phyloP scores from a whole-genome alignment of 169 alveolate species.

The Plasmodium relictum region DNA sequence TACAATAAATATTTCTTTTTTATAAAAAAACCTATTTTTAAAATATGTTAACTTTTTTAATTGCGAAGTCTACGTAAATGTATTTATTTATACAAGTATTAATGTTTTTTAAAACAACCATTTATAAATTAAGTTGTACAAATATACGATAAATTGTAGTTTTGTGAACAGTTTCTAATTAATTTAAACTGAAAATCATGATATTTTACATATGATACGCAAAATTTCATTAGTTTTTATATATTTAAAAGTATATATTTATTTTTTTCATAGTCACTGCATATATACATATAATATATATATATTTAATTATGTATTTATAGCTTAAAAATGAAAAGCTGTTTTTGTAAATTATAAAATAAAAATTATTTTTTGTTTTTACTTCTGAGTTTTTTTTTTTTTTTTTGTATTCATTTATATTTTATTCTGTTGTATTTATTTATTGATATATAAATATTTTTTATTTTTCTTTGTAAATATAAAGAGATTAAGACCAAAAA shows the following conservation, averaged over 20 bases:
- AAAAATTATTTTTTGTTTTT: not conserved
- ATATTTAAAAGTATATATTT: not conserved
- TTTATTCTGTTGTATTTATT: conserved; percentile 28
- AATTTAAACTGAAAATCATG: not conserved
- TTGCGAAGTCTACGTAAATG: not conserved
- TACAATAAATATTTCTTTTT: not conserved
- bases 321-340: not conserved
- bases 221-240: not conserved
- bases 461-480: conserved; percentile 1
- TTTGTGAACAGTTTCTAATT: not conserved
- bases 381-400: conserved; percentile 5
- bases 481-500: too few species aligned
- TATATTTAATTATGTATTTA: not conserved
- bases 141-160: not conserved
- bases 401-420: not conserved
- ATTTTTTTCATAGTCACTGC: not conserved
- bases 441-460: conserved; percentile 1
- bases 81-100: not conserved
- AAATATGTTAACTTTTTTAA: conserved; percentile 3
- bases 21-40: conserved; percentile 3
- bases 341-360: conserved; percentile 28
- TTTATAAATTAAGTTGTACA: not conserved
- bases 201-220: not conserved
- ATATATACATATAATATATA: not conserved
- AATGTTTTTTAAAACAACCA: not conserved